A percentile compares a stretch with the other conserved stretches of the same genome.
phyloP scores from a whole-genome alignment of 139 green algal species.

The Axilococcus clingmanii region DNA sequence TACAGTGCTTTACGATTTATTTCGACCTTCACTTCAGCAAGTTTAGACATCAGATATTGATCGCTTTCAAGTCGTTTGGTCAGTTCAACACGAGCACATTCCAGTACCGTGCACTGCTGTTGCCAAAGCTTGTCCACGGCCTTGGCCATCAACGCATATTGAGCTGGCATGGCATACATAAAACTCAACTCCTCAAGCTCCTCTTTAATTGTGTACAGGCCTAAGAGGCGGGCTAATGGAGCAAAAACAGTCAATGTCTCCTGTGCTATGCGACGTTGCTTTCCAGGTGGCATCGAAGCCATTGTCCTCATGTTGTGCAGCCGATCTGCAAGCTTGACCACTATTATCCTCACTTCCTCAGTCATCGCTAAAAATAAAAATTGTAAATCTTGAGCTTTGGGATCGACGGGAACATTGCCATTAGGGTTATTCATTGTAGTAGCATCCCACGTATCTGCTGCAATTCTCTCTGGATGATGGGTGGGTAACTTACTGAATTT shows the following conservation, averaged over 20 bases:
- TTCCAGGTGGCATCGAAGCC: constrained; percentile 59
- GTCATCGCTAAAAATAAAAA: constrained; percentile 89
- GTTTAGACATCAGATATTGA: constrained; percentile 35
- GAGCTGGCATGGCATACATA: constrained; percentile 28
- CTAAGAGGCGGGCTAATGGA: constrained; percentile 71
- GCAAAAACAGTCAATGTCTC: constrained; percentile 78
- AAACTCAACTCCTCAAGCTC: constrained; percentile 84
- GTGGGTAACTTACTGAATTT: constrained; percentile 59
- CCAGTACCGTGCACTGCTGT: constrained; percentile 27
- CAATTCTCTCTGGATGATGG: constrained; percentile 17
- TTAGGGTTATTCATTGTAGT: not conserved
- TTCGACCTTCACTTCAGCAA: constrained; percentile 30
- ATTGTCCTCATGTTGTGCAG: constrained; percentile 96
- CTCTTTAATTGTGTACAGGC: constrained; percentile 77
- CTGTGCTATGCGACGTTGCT: constrained; percentile 65
- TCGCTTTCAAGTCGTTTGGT: constrained; percentile 37
- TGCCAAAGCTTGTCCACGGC: constrained; percentile 13
- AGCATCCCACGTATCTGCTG: not conserved
- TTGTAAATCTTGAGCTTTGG: constrained; percentile 68
- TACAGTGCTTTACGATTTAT: constrained; percentile 51
- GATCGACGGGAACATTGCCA: constrained; percentile 8
- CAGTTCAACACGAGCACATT: constrained; percentile 38
- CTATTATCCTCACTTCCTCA: constrained; percentile 80
- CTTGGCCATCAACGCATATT: constrained; percentile 17
- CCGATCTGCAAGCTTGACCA: constrained; percentile 88